These are phyloP conservation scores for Xylaria sp. DNA, from an alignment of 2,329 filamentous ascomycete genomes.

Conservation along the genomic window DNA sequence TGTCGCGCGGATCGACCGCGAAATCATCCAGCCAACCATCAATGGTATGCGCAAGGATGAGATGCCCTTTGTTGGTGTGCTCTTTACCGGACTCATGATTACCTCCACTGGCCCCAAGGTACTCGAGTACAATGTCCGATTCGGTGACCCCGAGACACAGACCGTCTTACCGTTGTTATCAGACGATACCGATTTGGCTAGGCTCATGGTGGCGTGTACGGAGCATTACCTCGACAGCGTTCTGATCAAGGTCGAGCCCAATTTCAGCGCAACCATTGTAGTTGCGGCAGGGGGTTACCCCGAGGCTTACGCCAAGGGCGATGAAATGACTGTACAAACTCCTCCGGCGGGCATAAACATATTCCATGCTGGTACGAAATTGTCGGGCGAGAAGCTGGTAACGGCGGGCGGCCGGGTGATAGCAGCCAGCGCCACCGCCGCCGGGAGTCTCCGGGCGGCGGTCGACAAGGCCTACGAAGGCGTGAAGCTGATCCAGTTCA, in stretches of 20 bases:
- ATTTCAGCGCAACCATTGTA: slow-evolving; percentile 89
- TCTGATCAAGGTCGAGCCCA: slow-evolving; percentile 66
- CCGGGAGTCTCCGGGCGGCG: slow-evolving; percentile 73
- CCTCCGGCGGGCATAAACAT: slow-evolving; percentile 63
- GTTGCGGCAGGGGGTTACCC: slow-evolving; percentile 92
- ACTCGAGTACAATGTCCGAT: slow-evolving; percentile 79
- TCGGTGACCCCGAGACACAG: slow-evolving; percentile 79
- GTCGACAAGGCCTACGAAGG: slow-evolving; percentile 87
- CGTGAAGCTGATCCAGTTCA: slow-evolving; percentile 77
- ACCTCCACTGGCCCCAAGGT: slow-evolving; percentile 71
- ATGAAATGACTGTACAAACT: slow-evolving; percentile 53
- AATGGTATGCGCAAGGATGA: slow-evolving; percentile 84
- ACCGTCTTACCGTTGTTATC: slow-evolving; percentile 79
- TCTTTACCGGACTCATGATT: slow-evolving; percentile 86
- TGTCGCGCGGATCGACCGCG: slow-evolving; percentile 76
- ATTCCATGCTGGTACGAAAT: slow-evolving; percentile 89
- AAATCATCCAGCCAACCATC: slow-evolving; percentile 87
- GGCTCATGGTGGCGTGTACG: slow-evolving; percentile 85
- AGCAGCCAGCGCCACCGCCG: slow-evolving; percentile 79
- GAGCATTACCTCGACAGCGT: slow-evolving; percentile 73
- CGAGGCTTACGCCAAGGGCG: slow-evolving; percentile 80
- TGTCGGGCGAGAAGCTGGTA: slow-evolving; percentile 65
- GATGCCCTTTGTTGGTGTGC: slow-evolving; percentile 71
- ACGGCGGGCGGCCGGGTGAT: slow-evolving; percentile 91
- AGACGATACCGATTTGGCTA: slow-evolving; percentile 78